These are phyloP conservation scores for Eimeria acervulina DNA, from an alignment of 169 alveolate genomes.

Conservation along the genomic window DNA sequence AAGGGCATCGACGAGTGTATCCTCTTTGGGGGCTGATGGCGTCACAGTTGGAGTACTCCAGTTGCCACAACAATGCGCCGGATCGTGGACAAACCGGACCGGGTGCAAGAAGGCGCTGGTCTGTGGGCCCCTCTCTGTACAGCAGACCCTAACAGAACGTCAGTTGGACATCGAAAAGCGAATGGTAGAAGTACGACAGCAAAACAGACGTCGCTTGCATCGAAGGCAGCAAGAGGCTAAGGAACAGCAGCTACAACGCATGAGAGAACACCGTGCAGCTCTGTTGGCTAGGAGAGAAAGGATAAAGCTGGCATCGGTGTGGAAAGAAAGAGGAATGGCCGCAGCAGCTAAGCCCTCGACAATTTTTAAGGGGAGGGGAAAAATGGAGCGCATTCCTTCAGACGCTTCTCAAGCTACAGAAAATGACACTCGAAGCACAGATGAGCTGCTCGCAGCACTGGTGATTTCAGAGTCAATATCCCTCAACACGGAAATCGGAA, in stretches of 20 bases:
- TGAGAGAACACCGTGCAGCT: slow-evolving; percentile 62
- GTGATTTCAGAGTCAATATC: slow-evolving; percentile 70
- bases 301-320: slow-evolving; percentile 41
- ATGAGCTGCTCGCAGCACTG: slow-evolving; percentile 52
- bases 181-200: slow-evolving; percentile 63
- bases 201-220: slow-evolving; percentile 53
- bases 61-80: not conserved
- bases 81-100: not conserved
- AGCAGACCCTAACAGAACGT: slow-evolving; percentile 56
- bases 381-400: not conserved
- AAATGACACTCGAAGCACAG: slow-evolving; percentile 37
- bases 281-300: slow-evolving; percentile 56
- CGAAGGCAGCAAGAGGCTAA: slow-evolving; percentile 69
- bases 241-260: slow-evolving; percentile 54
- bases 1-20: not conserved
- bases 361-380: not conserved
- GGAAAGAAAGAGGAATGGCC: slow-evolving; percentile 76
- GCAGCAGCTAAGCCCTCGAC: slow-evolving; percentile 63
- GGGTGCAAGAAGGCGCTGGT: slow-evolving; percentile 8
- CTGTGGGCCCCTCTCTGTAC: slow-evolving; percentile 71
- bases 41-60: not conserved
- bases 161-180: slow-evolving; percentile 58
- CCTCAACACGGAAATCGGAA: slow-evolving; percentile 17
- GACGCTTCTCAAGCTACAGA: slow-evolving; percentile 8
- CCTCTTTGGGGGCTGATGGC: not conserved